Evolutionary conservation across 1,139 yeast genomes (phyloP).

Genomic region (Hyphopichia wangnamkhiaoensis): DNA sequence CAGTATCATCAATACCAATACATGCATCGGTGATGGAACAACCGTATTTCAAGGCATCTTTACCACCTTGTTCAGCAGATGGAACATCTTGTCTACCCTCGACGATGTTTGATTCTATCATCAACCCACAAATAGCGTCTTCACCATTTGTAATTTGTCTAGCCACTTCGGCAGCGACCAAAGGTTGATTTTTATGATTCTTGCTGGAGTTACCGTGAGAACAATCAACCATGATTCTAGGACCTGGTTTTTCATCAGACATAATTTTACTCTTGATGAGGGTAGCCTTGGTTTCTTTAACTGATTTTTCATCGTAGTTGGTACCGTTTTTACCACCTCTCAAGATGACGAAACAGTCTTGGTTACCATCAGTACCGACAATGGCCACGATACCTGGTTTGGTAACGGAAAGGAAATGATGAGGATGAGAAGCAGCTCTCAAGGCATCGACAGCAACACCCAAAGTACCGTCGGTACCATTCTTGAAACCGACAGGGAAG

Average conservation of each 20-base stretch:
- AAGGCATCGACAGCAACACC: constrained; percentile 95
- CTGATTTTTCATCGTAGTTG: constrained; percentile 81
- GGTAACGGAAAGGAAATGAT: constrained; percentile 96
- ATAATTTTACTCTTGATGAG: constrained; percentile 59
- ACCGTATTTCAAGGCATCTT: constrained; percentile 76
- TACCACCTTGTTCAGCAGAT: constrained; percentile 66
- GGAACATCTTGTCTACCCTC: constrained; percentile 95
- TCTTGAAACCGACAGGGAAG: constrained; percentile 98
- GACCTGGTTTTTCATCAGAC: constrained; percentile 44
- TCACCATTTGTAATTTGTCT: constrained; percentile 81
- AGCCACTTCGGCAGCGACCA: constrained; percentile 79
- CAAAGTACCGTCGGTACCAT: constrained; percentile 95
- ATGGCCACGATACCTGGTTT: constrained; percentile 90
- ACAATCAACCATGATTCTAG: constrained; percentile 94
- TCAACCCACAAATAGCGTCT: constrained; percentile 80
- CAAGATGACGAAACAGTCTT: constrained; percentile 83
- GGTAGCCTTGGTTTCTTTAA: constrained; percentile 67
- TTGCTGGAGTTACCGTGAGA: constrained; percentile 95
- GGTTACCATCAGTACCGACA: constrained; percentile 92
- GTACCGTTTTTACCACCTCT: constrained; percentile 97
- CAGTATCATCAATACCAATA: constrained; percentile 86
- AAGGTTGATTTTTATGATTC: constrained; percentile 89
- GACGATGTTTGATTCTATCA: constrained; percentile 90
- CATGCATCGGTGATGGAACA: constrained; percentile 97
- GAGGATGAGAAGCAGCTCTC: constrained; percentile 87